These are phyloP conservation scores for Drechslera avenae DNA, from an alignment of 2,329 filamentous ascomycete genomes.

Conservation along the genomic window DNA sequence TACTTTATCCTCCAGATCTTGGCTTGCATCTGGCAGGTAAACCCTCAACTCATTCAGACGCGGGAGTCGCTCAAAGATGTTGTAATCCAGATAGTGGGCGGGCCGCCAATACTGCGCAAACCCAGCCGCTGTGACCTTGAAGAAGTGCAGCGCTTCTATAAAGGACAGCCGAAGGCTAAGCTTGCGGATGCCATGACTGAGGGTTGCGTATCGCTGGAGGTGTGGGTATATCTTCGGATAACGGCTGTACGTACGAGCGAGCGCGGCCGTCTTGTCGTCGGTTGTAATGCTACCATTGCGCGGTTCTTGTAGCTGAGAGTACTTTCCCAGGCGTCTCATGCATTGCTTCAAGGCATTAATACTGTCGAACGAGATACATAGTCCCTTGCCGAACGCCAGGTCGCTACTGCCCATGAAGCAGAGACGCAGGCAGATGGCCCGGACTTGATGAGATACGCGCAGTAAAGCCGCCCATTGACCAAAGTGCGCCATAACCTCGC, in stretches of 20 bases:
- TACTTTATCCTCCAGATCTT: constrained; percentile 9
- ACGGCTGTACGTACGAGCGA: constrained; percentile 19
- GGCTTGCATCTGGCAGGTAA: constrained; percentile 18
- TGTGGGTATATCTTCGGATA: constrained; percentile 31
- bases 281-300: constrained; percentile 13
- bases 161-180: constrained; percentile 29
- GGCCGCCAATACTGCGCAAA: constrained; percentile 12
- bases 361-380: constrained; percentile 10
- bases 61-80: constrained; percentile 30
- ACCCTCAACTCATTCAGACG: constrained; percentile 28
- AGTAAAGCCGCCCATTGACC: constrained; percentile 24
- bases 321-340: constrained; percentile 20
- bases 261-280: background rate
- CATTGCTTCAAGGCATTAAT: background rate
- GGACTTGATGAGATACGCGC: constrained; percentile 29
- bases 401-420: constrained; percentile 25
- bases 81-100: constrained; percentile 11
- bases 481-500: constrained; percentile 26
- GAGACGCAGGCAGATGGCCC: constrained; percentile 27
- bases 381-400: constrained; percentile 2
- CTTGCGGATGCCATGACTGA: constrained; percentile 34
- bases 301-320: constrained; percentile 19
- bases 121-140: constrained; percentile 25
- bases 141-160: constrained; percentile 30
- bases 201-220: constrained; percentile 29